phyloP scores from a whole-genome alignment of 331 rosid species.

The Quercus phellos region DNA sequence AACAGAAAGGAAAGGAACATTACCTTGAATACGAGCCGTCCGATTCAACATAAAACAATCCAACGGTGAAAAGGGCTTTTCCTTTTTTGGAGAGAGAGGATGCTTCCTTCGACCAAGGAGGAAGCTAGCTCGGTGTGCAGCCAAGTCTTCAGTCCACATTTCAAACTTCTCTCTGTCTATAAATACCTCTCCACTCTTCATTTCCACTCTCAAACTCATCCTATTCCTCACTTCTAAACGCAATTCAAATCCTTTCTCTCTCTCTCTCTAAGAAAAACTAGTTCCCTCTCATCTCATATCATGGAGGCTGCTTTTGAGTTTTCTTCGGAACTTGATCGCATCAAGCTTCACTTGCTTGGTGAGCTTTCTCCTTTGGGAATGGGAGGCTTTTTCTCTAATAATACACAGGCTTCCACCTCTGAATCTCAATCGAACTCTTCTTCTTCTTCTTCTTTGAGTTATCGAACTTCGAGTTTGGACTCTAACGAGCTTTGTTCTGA shows the following conservation, averaged over 20 bases:
- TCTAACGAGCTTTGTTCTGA: conserved; percentile 34
- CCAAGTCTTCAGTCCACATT: conserved; percentile 2
- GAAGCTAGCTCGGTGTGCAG: not conserved
- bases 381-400: not conserved
- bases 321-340: conserved; percentile 40
- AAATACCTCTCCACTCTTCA: conserved; percentile 15
- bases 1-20: not conserved
- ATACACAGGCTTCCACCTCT: conserved; percentile 16
- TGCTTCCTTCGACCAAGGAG: conserved; percentile 16
- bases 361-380: conserved; percentile 50
- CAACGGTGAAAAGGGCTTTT: not conserved
- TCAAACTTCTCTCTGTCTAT: not conserved
- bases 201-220: conserved; percentile 4
- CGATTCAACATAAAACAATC: not conserved
- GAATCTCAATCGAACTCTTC: conserved; percentile 16
- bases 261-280: not conserved
- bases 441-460: not conserved
- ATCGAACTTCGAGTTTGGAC: not conserved
- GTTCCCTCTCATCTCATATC: too few species aligned
- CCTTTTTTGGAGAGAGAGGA: not conserved
- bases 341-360: conserved; percentile 69
- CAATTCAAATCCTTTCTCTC: not conserved
- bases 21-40: not conserved
- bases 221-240: not conserved
- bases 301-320: conserved; percentile 36